These are phyloP conservation scores for Blakeslea trispora DNA, from an alignment of 371 early-diverging fungal species.

Conservation along the genomic window DNA sequence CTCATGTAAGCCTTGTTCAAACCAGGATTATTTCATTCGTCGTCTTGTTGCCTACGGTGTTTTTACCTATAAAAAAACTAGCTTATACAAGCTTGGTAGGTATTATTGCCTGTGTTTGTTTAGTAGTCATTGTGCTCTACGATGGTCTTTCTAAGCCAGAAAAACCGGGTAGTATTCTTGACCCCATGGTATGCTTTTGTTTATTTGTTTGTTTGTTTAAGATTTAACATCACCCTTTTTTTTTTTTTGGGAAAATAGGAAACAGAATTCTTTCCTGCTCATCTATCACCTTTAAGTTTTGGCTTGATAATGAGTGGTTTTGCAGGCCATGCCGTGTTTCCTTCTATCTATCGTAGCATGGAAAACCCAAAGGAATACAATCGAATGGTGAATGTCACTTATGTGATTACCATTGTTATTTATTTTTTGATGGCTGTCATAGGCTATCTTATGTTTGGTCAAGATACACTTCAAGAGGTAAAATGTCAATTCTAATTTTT, in stretches of 20 bases:
- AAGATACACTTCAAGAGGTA: conserved; percentile 58
- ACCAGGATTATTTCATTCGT: conserved; percentile 21
- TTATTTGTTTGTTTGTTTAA: conserved; percentile 6
- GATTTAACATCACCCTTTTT: conserved; percentile 2
- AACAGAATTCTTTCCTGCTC: conserved; percentile 37
- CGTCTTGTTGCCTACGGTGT: conserved; percentile 29
- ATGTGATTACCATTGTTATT: conserved; percentile 30
- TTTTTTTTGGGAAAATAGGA: conserved; percentile 34
- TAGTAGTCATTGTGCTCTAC: conserved; percentile 43
- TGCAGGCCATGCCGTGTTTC: conserved; percentile 66
- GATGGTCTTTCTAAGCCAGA: conserved; percentile 49
- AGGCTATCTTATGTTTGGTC: conserved; percentile 82
- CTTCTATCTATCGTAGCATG: conserved; percentile 71
- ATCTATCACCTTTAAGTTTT: conserved; percentile 38
- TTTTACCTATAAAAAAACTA: conserved; percentile 42
- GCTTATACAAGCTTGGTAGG: conserved; percentile 54
- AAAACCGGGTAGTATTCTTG: conserved; percentile 58
- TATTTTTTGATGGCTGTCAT: conserved; percentile 39
- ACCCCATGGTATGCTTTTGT: conserved; percentile 43
- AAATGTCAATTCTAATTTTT: neutral
- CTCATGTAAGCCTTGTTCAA: conserved; percentile 13
- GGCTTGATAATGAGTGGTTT: conserved; percentile 49
- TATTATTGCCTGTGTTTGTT: conserved; percentile 38
- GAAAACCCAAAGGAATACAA: conserved; percentile 51
- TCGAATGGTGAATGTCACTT: conserved; percentile 42